Conservation (phyloP, 306 rosid genomes). For the Cucumis cinereus region DNA sequence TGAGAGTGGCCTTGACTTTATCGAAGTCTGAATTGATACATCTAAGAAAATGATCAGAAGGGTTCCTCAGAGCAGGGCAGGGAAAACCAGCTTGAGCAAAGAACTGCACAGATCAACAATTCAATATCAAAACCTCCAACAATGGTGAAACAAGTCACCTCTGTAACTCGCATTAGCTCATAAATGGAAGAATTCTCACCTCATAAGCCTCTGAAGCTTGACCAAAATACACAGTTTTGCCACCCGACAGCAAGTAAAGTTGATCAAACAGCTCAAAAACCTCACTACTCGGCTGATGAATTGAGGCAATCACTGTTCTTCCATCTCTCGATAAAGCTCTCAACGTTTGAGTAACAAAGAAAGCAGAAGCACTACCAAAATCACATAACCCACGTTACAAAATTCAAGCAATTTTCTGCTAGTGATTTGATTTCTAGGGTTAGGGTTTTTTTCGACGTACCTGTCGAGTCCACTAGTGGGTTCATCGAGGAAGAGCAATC, state of each 20-base stretch:
- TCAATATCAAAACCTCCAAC: neutral
- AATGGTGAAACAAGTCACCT: neutral
- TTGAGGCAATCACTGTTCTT: conserved; percentile 87
- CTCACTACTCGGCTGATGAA: conserved; percentile 99
- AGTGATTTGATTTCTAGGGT: neutral
- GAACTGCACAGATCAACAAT: conserved; percentile 38
- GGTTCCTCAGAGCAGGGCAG: conserved; percentile 95
- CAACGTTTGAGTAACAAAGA: conserved; percentile 87
- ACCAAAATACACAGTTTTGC: conserved; percentile 91
- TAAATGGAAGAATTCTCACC: conserved; percentile 21
- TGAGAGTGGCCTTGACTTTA: conserved; percentile 75
- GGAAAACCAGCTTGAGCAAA: conserved; percentile 97
- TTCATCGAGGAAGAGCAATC: conserved; percentile 88
- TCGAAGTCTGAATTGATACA: conserved; percentile 92
- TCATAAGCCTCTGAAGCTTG: conserved; percentile 90
- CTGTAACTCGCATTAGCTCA: neutral
- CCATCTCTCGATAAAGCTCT: conserved; percentile 84
- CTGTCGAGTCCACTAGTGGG: conserved; percentile 99
- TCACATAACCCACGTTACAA: conserved; percentile 1
- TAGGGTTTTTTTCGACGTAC: conserved; percentile 10
- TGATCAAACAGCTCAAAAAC: conserved; percentile 90
- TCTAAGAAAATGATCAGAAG: conserved; percentile 93
- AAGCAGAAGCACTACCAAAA: conserved; percentile 83
- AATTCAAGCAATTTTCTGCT: neutral
- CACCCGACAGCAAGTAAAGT: conserved; percentile 80